Base-by-base conservation (phyloP, 176 grass and related monocot species). In the Bothriochloa decipiens region DNA sequence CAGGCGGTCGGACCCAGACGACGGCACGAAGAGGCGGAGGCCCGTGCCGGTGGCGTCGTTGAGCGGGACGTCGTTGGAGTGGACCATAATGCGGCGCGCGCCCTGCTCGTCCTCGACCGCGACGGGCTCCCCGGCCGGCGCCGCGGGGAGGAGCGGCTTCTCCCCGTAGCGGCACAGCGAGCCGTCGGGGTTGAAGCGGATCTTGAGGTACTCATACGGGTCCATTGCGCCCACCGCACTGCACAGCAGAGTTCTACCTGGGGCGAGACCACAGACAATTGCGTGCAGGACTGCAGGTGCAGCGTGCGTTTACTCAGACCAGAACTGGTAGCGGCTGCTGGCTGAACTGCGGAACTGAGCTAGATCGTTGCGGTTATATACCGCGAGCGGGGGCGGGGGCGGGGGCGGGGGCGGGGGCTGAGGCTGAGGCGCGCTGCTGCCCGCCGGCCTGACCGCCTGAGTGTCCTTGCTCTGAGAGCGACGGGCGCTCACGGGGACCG, bases 11-110 rank as follows among this genome's bases (percentile, higher is more conserved):
- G 72, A 0, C 4, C 3, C 42, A 69, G 36, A 76, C 62, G 36
- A 76, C 62, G 92, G 95, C 41, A 95, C 81, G 95, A 93, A 98
- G 83, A 95, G 87, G 20, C 95, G 92, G 43, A 98, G 27, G 33
- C 60, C 82, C 61, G 95, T 98, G 76, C 75, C 74, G 46, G 65
- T 71, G 39, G 85, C 25, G 32, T 75, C 75, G 78, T 85, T 85
- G 85, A 98, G 92, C 26, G 89, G 85, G 9, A 82, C 16, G 76
- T 98, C 95, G 63, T 70, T 88, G 84, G 92, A 98, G 82, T 88
- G 91, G 66, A 98, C 65, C 29, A 26, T 85, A 69, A 87, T 85
- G 84, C 81, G 76, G 32, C 52, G 85, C 29, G 28, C 7, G 3
- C 25, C 25, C 49, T 76, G 72, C 16, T n/a, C 70, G 20, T 71